Evolutionary conservation across 169 alveolate species (phyloP), one percentile per base, ranked within the genome.

Genomic region (Prorocentrum cordatum): DNA sequence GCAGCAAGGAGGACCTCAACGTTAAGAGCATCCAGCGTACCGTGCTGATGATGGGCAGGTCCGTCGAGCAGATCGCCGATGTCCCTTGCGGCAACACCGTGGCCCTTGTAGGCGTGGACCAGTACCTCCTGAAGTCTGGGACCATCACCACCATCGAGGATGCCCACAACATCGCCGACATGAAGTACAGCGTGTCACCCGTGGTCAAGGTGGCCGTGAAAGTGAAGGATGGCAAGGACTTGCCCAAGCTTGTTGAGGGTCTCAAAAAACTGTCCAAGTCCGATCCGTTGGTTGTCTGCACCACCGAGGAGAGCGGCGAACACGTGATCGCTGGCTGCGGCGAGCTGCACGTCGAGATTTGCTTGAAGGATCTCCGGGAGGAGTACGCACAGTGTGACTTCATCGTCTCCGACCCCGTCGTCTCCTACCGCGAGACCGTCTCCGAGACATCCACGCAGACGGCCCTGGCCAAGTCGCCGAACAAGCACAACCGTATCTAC

Each of bases 151-250:
- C 98, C 26, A 94, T 94, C 92, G 98, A 97, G 84, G 95, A 94
- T 79, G 99, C 99, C 42, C 98, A 97, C 96, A 96, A 95, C 96
- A 96, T 98, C 87, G 98, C 99, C 68, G 98, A 97, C 94, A 97
- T 98, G 99, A 97, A 97, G 93, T 98, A 97, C 96, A 97, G 99
- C 64, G 99, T 98, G 79, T 97, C 99, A 1, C 99, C 99, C 38
- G 99, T 98, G 92, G 99, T 97, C 86, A 97, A 99, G 93, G 99
- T 98, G 50, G 99, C 99, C 45, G 99, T 98, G 47, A 96, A 96
- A 91, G 99, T 99, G n/a, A 97, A 97, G 96, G 99, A 97, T 93
- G 95, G 98, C 92, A 97, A 98, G 93, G 99, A 98, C 88, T 93
- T 98, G 67, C 99, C 99, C 50, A 98, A 98, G 94, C 96, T 98